Evolutionary conservation across 1,284 basidiomycete genomes (phyloP).

Genomic region (Somion occarium): DNA sequence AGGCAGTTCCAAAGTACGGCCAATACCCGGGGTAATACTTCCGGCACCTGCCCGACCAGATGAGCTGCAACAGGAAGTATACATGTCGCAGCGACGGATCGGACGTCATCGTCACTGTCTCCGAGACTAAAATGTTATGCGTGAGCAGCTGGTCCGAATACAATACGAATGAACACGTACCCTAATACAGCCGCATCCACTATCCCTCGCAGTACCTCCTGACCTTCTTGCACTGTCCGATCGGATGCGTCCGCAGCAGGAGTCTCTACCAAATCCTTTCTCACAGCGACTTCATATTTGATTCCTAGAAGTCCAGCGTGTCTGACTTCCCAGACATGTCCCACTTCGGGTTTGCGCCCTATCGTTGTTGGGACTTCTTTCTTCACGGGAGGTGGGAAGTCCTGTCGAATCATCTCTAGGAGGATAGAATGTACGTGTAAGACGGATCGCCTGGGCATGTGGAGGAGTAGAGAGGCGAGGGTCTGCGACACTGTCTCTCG

Average conservation of each 20-base stretch:
- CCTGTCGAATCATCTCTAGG: constrained; percentile 91
- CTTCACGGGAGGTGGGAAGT: constrained; percentile 48
- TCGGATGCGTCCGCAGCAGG: constrained; percentile 14
- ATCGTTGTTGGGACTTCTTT: constrained; percentile 32
- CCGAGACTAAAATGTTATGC: constrained; percentile 53
- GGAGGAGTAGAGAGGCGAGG: constrained; percentile 82
- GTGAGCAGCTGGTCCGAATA: constrained; percentile 9
- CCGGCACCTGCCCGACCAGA: constrained; percentile 75
- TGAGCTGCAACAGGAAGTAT: constrained; percentile 82
- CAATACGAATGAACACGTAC: constrained; percentile 37
- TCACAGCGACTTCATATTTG: constrained; percentile 96
- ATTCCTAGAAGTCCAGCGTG: constrained; percentile 96
- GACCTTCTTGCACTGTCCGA: constrained; percentile 31
- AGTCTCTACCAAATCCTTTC: constrained; percentile 73
- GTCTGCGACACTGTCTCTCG: constrained; percentile 96
- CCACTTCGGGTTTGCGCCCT: constrained; percentile 32
- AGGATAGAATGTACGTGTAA: constrained; percentile 80
- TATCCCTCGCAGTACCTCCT: constrained; percentile 65
- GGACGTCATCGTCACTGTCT: constrained; percentile 95
- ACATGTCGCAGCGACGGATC: constrained; percentile 92
- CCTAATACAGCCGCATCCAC: constrained; percentile 87
- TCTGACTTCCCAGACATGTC: constrained; percentile 94
- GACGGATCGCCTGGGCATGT: constrained; percentile 79
- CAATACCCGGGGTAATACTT: constrained; percentile 70
- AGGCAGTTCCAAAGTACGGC: constrained; percentile 91